Conservation (phyloP, 2,329 filamentous ascomycete genomes). For the Penicillium sp. region DNA sequence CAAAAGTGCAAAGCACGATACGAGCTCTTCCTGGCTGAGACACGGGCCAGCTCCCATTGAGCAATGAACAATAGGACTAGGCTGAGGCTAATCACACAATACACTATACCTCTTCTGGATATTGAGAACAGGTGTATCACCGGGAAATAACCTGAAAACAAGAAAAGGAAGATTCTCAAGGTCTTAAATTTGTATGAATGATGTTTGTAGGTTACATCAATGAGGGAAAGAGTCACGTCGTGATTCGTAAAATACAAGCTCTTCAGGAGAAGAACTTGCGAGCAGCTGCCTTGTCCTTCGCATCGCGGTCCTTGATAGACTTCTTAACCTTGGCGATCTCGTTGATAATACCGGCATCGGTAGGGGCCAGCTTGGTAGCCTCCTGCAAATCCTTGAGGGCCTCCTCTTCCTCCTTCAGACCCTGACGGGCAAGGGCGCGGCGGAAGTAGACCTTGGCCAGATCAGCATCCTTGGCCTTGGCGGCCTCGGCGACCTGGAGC, state of each 20-base stretch:
- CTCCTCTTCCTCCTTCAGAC: constrained; percentile 81
- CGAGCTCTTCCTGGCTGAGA: constrained; percentile 36
- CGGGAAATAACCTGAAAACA: not conserved
- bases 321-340: constrained; percentile 82
- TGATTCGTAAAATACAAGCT: constrained; percentile 31
- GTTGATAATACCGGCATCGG: constrained; percentile 74
- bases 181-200: constrained; percentile 18
- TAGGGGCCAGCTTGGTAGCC: constrained; percentile 75
- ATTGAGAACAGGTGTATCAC: too few species aligned
- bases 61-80: not conserved
- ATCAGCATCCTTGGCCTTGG: constrained; percentile 72
- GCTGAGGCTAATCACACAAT: too few species aligned
- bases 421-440: constrained; percentile 75
- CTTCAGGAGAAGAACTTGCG: constrained; percentile 81
- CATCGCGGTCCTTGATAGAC: constrained; percentile 71
- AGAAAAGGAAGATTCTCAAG: not conserved
- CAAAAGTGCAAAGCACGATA: constrained; percentile 34
- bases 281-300: constrained; percentile 91
- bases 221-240: constrained; percentile 27
- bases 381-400: constrained; percentile 77
- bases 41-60: constrained; percentile 10
- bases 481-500: constrained; percentile 65
- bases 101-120: too few species aligned
- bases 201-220: constrained; percentile 37
- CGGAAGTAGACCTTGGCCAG: constrained; percentile 89